Conservation (phyloP, 768 basidiomycete species). For the Calocybe indica region DNA sequence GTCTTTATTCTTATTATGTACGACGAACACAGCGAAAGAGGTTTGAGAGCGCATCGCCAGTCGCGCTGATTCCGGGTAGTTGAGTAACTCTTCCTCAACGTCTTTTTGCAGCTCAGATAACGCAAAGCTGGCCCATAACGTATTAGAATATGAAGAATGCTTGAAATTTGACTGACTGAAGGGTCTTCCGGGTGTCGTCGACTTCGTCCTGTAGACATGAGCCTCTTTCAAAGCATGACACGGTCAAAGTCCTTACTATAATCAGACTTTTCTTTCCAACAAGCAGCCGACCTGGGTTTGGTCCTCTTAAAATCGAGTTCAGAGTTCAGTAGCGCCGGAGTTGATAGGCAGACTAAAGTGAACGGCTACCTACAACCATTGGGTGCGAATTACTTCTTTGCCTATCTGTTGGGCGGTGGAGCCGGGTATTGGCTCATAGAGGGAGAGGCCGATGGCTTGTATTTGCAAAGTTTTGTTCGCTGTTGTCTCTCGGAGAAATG, state of each 20-base stretch:
- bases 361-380: constrained; percentile 75
- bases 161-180: constrained; percentile 53
- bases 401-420: constrained; percentile 70
- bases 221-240: neutral
- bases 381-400: constrained; percentile 85
- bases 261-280: constrained; percentile 80
- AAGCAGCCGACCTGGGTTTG: constrained; percentile 60
- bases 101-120: constrained; percentile 86
- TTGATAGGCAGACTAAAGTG: neutral
- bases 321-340: constrained; percentile 4
- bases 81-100: constrained; percentile 63
- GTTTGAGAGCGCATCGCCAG: constrained; percentile 61
- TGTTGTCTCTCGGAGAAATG: constrained; percentile 70
- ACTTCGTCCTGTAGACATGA: constrained; percentile 63
- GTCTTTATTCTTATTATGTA: constrained; percentile 88
- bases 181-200: constrained; percentile 84
- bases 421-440: constrained; percentile 87
- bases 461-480: constrained; percentile 82
- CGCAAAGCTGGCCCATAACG: constrained; percentile 59
- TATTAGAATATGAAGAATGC: neutral
- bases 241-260: constrained; percentile 46
- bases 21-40: constrained; percentile 89
- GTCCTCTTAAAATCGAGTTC: constrained; percentile 36
- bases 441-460: constrained; percentile 92
- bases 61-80: constrained; percentile 66